Conservation (phyloP, 2,329 filamentous ascomycete species). For the Atkinsonella texensis region DNA sequence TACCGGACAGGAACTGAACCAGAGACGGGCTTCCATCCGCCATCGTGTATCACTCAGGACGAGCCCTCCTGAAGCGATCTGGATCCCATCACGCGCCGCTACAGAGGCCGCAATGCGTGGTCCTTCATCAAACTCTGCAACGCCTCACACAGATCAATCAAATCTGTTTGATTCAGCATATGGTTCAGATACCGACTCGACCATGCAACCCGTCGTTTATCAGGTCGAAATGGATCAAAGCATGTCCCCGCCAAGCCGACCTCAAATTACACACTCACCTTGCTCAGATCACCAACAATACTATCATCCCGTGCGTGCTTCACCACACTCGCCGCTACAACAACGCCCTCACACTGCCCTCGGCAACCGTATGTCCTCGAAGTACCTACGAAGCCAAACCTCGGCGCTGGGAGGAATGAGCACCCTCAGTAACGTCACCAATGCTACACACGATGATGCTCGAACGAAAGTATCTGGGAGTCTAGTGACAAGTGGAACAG, state of each 20-base stretch:
- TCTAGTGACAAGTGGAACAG: slow-evolving; percentile 24
- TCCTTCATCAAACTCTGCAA: slow-evolving; percentile 22
- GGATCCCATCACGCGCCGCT: slow-evolving; percentile 31
- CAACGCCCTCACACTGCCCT: slow-evolving; percentile 44
- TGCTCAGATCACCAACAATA: slow-evolving; percentile 33
- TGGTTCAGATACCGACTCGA: slow-evolving; percentile 33
- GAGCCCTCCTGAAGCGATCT: slow-evolving; percentile 39
- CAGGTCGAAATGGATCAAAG: slow-evolving; percentile 23
- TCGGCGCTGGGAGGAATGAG: slow-evolving; percentile 43
- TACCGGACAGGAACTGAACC: neutral
- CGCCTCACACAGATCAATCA: slow-evolving; percentile 18
- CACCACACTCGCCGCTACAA: slow-evolving; percentile 51
- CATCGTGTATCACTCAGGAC: slow-evolving; percentile 43
- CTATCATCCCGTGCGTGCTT: slow-evolving; percentile 50
- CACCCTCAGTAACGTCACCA: slow-evolving; percentile 43
- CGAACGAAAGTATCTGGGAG: slow-evolving; percentile 15
- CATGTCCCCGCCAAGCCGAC: slow-evolving; percentile 13
- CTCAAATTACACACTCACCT: slow-evolving; percentile 19
- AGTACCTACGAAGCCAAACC: slow-evolving; percentile 35
- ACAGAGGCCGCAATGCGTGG: slow-evolving; percentile 10
- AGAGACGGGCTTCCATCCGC: slow-evolving; percentile 35
- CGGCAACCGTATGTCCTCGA: slow-evolving; percentile 21
- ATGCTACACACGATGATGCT: slow-evolving; percentile 29
- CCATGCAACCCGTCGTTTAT: slow-evolving; percentile 18
- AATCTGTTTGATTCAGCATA: slow-evolving; percentile 34